phyloP scores from a whole-genome alignment of 1,139 yeast genomes.

The Spathaspora sp. region DNA sequence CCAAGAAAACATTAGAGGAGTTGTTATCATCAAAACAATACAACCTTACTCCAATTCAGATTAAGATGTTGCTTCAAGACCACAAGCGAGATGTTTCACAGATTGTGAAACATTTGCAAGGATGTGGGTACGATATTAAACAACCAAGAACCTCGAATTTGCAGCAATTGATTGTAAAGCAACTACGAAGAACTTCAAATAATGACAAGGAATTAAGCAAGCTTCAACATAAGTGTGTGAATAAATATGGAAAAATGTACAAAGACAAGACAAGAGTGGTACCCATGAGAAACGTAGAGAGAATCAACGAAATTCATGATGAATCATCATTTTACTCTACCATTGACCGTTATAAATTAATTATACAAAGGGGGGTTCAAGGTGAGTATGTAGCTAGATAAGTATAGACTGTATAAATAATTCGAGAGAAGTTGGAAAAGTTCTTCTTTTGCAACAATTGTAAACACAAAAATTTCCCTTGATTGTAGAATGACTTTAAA shows the following conservation, averaged over 20 bases:
- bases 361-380: neutral
- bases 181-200: neutral
- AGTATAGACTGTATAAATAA: no score
- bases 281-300: neutral
- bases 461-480: no score
- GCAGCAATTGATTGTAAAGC: neutral
- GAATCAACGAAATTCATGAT: neutral
- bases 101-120: constrained; percentile 5
- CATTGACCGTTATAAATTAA: neutral
- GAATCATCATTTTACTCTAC: neutral
- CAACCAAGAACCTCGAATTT: neutral
- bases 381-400: no score
- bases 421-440: no score
- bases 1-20: constrained; percentile 4
- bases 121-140: constrained; percentile 4
- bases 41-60: constrained; percentile 8
- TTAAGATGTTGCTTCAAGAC: constrained; percentile 7
- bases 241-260: constrained; percentile 2
- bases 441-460: no score
- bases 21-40: constrained; percentile 6
- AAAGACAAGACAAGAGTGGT: neutral
- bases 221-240: constrained; percentile 8
- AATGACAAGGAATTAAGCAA: neutral
- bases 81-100: constrained; percentile 5
- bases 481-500: no score